A percentile compares a stretch with the other conserved stretches of the same genome.
phyloP scores from a whole-genome alignment of 306 rosid species.

The Luffa aegyptiaca region DNA sequence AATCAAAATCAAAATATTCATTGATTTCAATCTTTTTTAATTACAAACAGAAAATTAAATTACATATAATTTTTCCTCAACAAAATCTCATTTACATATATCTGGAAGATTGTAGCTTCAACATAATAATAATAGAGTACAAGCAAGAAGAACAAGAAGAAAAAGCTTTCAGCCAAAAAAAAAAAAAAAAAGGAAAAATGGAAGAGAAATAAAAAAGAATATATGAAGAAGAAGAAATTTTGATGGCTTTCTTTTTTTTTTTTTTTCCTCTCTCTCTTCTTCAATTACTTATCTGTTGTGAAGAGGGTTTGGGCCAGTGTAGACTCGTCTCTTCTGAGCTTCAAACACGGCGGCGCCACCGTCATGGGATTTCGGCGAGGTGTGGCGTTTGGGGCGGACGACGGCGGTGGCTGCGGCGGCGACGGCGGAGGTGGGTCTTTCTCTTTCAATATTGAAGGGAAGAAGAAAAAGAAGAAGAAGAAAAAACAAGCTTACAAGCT shows the following conservation, averaged over 20 bases:
- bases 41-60: background rate
- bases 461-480: slow-evolving; percentile 1
- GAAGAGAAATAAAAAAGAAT: background rate
- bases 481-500: background rate
- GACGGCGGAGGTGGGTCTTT: background rate
- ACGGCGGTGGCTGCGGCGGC: background rate
- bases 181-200: background rate
- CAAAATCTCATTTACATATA: slow-evolving; percentile 7
- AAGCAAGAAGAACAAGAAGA: background rate
- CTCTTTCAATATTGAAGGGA: background rate
- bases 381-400: background rate
- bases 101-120: background rate
- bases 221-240: background rate
- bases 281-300: slow-evolving; percentile 57
- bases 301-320: slow-evolving; percentile 90
- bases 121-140: background rate
- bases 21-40: background rate
- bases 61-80: background rate
- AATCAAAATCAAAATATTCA: background rate
- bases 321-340: slow-evolving; percentile 64
- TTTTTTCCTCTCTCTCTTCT: background rate
- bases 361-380: background rate
- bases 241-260: background rate
- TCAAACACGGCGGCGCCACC: slow-evolving; percentile 20
- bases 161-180: background rate